Evolutionary conservation across 2,329 filamentous ascomycete species (phyloP), one percentile per base, ranked within the genome.

Genomic region (Hymenoscyphus repandus): DNA sequence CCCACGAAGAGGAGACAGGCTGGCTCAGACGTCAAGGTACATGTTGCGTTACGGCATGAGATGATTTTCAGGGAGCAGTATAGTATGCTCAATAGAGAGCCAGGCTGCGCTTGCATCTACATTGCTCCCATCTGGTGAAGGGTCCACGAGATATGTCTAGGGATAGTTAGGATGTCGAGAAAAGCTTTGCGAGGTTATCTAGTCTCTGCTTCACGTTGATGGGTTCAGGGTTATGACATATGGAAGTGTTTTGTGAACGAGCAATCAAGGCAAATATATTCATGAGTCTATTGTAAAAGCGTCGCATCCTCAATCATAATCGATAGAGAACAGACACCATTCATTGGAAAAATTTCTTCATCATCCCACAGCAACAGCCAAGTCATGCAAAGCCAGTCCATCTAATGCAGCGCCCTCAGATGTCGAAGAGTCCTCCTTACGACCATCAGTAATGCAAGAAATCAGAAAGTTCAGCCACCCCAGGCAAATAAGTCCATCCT

Each of bases 371-470:
- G 47, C 40, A 37, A 49, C 27, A 12, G 27, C 32, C 44, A 38
- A 17, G 38, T 43, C n/a, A 47, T 40, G 37, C 44, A 51, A 45
- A 50, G 27, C 30, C 37, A 46, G 17, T n/a, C 40, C 33, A 15
- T 39, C 50, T 52, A 52, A 52, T 52, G 50, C 50, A 52, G 46
- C 50, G 46, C 50, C 50, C 18, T 32, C 17, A 27, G 20, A 15
- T 38, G n/a, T 6, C 31, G 18, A 22, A 5, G 5, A 40, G 20
- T 31, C 10, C 12, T 50, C 20, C 33, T 34, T 38, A 20, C 12
- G 33, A 36, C 13, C 38, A 11, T 17, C 38, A 30, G 44, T 32
- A 18, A 37, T 20, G 20, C 17, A 27, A 27, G 18, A 30, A 15
- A 45, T 32, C 30, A 45, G 31, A 33, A 38, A 46, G 32, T 10